Evolutionary conservation across 805 yeast genomes (phyloP).

Genomic region (Yarrowia bubula): DNA sequence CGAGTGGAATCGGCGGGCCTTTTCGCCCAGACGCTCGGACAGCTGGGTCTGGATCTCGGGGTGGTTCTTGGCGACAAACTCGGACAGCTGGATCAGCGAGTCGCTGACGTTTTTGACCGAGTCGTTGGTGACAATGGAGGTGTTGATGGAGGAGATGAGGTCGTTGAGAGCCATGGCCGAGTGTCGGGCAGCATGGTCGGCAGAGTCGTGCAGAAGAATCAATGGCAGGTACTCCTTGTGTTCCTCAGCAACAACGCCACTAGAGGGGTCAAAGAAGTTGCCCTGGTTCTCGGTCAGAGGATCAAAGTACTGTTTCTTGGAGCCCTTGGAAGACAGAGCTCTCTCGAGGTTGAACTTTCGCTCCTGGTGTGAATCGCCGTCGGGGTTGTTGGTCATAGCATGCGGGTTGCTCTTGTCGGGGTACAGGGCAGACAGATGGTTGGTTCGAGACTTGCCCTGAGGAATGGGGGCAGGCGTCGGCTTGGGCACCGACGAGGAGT

Average conservation of each 20-base stretch:
- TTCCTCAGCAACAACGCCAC: constrained; percentile 33
- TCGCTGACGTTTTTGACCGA: constrained; percentile 31
- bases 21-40: constrained; percentile 27
- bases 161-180: constrained; percentile 36
- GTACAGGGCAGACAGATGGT: constrained; percentile 15
- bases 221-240: constrained; percentile 35
- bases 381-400: constrained; percentile 9
- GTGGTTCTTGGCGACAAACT: constrained; percentile 20
- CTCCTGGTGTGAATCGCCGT: constrained; percentile 17
- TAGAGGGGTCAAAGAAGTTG: constrained; percentile 33
- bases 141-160: constrained; percentile 34
- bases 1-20: constrained; percentile 29
- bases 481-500: constrained; percentile 4
- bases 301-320: constrained; percentile 3
- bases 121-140: constrained; percentile 33
- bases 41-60: constrained; percentile 29
- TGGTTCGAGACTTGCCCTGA: background rate
- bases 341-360: constrained; percentile 4
- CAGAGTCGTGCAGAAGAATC: constrained; percentile 34
- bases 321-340: constrained; percentile 6
- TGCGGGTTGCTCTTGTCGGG: constrained; percentile 8
- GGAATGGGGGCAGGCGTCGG: background rate
- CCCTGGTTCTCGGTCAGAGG: constrained; percentile 29
- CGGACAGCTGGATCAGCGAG: constrained; percentile 30
- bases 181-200: constrained; percentile 32